A percentile compares a stretch with the other conserved stretches of the same genome.
Conservation (phyloP, 768 basidiomycete species). For the Lactifluus rugatus region DNA sequence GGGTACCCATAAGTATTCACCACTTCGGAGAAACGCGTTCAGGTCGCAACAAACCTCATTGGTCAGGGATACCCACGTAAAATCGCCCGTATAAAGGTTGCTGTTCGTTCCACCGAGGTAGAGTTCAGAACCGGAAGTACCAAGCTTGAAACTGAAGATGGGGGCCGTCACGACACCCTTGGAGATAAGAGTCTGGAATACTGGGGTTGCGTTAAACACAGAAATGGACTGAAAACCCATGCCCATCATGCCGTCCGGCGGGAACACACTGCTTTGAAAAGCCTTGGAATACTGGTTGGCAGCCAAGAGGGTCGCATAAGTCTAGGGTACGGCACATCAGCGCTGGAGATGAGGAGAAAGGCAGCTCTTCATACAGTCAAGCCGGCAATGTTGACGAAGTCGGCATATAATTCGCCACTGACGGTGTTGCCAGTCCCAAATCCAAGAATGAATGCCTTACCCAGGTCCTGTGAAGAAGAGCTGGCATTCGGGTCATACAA, state of each 20-base stretch:
- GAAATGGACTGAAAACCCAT: conserved; percentile 28
- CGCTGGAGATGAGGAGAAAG: neutral
- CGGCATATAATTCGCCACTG: conserved; percentile 32
- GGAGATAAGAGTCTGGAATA: conserved; percentile 34
- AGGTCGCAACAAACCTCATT: neutral
- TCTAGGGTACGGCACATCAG: conserved; percentile 19
- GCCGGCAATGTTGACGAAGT: conserved; percentile 35
- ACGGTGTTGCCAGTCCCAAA: conserved; percentile 35
- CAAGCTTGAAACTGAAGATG: conserved; percentile 42
- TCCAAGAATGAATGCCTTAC: conserved; percentile 24
- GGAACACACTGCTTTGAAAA: conserved; percentile 23
- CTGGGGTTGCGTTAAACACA: conserved; percentile 19
- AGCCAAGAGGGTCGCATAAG: conserved; percentile 32
- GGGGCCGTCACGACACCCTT: conserved; percentile 27
- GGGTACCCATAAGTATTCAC: neutral
- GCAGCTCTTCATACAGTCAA: conserved; percentile 10
- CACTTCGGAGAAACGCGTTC: neutral
- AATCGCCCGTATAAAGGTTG: conserved; percentile 5
- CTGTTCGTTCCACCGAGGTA: conserved; percentile 16
- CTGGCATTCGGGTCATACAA: neutral
- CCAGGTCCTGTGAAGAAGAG: conserved; percentile 21
- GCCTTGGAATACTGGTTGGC: conserved; percentile 32
- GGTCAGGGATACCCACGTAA: conserved; percentile 8
- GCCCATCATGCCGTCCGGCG: conserved; percentile 35
- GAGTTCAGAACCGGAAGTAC: conserved; percentile 33